Evolutionary conservation across 2,329 filamentous ascomycete genomes (phyloP).

Genomic region (Capronia americana): DNA sequence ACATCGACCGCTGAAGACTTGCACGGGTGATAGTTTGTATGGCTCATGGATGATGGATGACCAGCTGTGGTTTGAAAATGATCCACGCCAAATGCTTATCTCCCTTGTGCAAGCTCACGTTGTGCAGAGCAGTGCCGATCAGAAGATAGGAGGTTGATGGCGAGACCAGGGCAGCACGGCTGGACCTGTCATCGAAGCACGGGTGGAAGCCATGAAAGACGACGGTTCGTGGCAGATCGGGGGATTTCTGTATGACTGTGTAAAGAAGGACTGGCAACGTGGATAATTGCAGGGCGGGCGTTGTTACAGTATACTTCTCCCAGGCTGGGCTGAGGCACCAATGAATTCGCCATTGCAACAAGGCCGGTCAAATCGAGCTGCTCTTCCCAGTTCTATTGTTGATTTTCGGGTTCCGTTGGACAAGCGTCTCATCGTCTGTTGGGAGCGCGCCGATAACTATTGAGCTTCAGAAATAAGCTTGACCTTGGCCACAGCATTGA

Average conservation of each 20-base stretch:
- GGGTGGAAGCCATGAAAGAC: slow-evolving; percentile 35
- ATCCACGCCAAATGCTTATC: slow-evolving; percentile 22
- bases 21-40: neutral
- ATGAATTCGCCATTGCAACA: neutral
- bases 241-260: slow-evolving; percentile 40
- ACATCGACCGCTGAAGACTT: no score
- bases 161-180: slow-evolving; percentile 27
- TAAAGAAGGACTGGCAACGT: slow-evolving; percentile 22
- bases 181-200: slow-evolving; percentile 39
- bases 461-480: neutral
- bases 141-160: slow-evolving; percentile 24
- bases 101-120: slow-evolving; percentile 11
- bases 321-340: slow-evolving; percentile 4
- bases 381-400: neutral
- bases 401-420: neutral
- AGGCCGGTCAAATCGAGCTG: neutral
- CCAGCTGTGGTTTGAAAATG: slow-evolving; percentile 19
- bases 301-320: slow-evolving; percentile 4
- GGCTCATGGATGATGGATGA: neutral
- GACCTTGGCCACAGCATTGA: neutral
- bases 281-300: slow-evolving; percentile 29
- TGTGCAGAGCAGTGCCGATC: slow-evolving; percentile 22
- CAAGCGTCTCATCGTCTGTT: neutral
- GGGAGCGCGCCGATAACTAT: neutral
- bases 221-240: slow-evolving; percentile 39